Evolutionary conservation across 257 asterid genomes (phyloP).

Genomic region (Scutellaria galericulata): DNA sequence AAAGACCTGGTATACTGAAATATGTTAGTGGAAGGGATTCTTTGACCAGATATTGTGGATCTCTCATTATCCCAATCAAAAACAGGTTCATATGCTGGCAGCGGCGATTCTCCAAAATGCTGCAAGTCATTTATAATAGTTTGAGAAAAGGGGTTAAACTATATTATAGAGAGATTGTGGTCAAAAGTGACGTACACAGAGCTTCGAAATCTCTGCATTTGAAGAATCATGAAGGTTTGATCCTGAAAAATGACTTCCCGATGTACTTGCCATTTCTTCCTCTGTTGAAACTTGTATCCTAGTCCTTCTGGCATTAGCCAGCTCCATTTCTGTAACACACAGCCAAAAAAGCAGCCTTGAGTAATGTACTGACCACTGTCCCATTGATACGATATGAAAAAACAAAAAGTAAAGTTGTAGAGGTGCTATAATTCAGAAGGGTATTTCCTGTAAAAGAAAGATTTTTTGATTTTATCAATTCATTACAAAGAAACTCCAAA

Average conservation of each 20-base stretch:
- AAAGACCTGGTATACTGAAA: slow-evolving; percentile 84
- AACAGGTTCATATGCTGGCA: slow-evolving; percentile 96
- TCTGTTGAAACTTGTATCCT: slow-evolving; percentile 67
- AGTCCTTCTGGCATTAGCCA: slow-evolving; percentile 75
- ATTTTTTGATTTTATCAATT: slow-evolving; percentile 20
- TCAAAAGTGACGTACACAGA: slow-evolving; percentile 31
- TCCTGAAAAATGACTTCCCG: slow-evolving; percentile 68
- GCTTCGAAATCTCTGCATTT: slow-evolving; percentile 59
- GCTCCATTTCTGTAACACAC: slow-evolving; percentile 71
- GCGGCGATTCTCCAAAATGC: slow-evolving; percentile 97
- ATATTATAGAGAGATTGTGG: slow-evolving; percentile 29
- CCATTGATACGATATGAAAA: not conserved
- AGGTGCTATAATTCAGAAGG: slow-evolving; percentile 23
- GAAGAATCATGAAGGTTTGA: slow-evolving; percentile 54
- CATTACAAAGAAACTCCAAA: slow-evolving; percentile 27
- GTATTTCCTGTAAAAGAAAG: slow-evolving; percentile 20
- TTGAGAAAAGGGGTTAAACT: slow-evolving; percentile 18
- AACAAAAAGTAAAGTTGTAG: slow-evolving; percentile 5
- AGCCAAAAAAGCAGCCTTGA: slow-evolving; percentile 33
- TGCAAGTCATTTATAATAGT: slow-evolving; percentile 51
- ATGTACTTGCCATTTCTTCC: slow-evolving; percentile 83
- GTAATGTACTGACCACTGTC: not conserved
- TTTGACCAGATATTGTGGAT: slow-evolving; percentile 91
- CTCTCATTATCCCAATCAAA: slow-evolving; percentile 99
- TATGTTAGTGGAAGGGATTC: slow-evolving; percentile 77